A percentile compares a stretch with the other conserved stretches of the same genome.
phyloP scores from a whole-genome alignment of 768 basidiomycete species.

The Hysterangium stoloniferum region DNA sequence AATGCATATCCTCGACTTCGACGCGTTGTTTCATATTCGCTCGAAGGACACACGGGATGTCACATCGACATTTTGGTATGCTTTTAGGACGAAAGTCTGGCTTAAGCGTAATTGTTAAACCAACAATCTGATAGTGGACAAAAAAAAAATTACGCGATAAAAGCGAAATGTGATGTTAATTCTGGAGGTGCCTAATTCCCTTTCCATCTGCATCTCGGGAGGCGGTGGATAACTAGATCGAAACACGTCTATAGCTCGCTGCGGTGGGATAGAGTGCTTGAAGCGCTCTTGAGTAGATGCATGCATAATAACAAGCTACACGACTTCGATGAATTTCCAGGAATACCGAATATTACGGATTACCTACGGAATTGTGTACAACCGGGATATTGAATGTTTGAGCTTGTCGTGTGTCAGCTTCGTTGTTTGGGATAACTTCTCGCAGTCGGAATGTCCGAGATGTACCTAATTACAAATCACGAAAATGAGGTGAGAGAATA shows the following conservation, averaged over 20 bases:
- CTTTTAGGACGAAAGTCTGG: constrained; percentile 65
- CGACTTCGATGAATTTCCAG: not conserved
- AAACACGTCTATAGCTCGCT: constrained; percentile 62
- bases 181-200: constrained; percentile 52
- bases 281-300: constrained; percentile 76
- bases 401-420: constrained; percentile 47
- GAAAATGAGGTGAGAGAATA: not conserved
- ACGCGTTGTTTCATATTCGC: constrained; percentile 74
- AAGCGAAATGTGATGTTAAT: constrained; percentile 87
- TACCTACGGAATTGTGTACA: constrained; percentile 66
- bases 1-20: constrained; percentile 37
- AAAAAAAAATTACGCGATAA: constrained; percentile 36
- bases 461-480: too few species aligned
- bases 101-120: not conserved
- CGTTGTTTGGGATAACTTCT: constrained; percentile 64
- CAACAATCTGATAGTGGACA: not conserved
- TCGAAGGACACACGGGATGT: constrained; percentile 58
- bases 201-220: constrained; percentile 13
- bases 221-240: constrained; percentile 47
- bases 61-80: constrained; percentile 69
- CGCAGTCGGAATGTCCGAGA: constrained; percentile 64
- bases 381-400: constrained; percentile 74
- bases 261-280: constrained; percentile 74
- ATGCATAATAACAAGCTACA: constrained; percentile 79
- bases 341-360: not conserved